Evolutionary conservation across 805 yeast species (phyloP).

Genomic region (Teunomyces aglyptinius): DNA sequence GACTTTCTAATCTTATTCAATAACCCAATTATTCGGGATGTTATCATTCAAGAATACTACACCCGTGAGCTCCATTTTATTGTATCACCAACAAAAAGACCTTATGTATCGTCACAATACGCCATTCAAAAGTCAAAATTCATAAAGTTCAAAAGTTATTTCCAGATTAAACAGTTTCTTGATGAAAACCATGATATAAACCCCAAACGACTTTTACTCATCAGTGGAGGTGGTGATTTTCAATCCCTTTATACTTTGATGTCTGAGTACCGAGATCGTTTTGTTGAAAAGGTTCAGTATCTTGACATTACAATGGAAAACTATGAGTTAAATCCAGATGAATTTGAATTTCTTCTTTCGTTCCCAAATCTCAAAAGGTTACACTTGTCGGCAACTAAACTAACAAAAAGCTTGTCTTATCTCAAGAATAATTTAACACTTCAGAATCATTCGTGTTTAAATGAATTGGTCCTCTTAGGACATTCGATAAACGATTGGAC

Average conservation of each 20-base stretch:
- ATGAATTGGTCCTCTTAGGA: slow-evolving; percentile 32
- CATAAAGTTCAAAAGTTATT: slow-evolving; percentile 20
- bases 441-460: slow-evolving; percentile 13
- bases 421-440: slow-evolving; percentile 7
- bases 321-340: slow-evolving; percentile 17
- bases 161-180: slow-evolving; percentile 34
- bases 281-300: slow-evolving; percentile 10
- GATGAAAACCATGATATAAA: slow-evolving; percentile 24
- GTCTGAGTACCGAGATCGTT: slow-evolving; percentile 15
- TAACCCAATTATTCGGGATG: slow-evolving; percentile 14
- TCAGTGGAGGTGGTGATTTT: slow-evolving; percentile 31
- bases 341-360: slow-evolving; percentile 21
- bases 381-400: slow-evolving; percentile 26
- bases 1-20: slow-evolving; percentile 23
- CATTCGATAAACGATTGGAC: slow-evolving; percentile 33
- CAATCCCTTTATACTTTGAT: slow-evolving; percentile 25
- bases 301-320: slow-evolving; percentile 32
- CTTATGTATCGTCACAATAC: slow-evolving; percentile 10
- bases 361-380: slow-evolving; percentile 27
- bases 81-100: slow-evolving; percentile 29
- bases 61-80: slow-evolving; percentile 32
- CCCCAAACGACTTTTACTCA: slow-evolving; percentile 26
- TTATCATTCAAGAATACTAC: slow-evolving; percentile 26
- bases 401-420: slow-evolving; percentile 10
- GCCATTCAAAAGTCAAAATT: slow-evolving; percentile 6